Conservation (phyloP, 306 rosid genomes). For the Quercus gilva region DNA sequence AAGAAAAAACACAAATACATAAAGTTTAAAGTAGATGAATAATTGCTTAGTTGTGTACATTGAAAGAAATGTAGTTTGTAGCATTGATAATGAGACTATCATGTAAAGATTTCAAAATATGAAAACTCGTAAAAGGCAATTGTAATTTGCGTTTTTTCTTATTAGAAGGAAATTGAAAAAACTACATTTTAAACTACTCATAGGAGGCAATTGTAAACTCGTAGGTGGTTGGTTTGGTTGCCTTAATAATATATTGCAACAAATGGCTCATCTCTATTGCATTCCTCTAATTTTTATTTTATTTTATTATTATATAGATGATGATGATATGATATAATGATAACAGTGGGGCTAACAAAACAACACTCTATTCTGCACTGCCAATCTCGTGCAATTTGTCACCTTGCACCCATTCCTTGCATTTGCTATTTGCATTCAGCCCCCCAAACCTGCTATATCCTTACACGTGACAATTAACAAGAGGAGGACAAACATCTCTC, state of each 20-base stretch:
- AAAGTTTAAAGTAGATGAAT: no score
- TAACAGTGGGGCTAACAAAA: conserved; percentile 45
- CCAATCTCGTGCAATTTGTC: conserved; percentile 30
- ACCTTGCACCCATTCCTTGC: conserved; percentile 33
- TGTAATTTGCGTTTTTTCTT: no score
- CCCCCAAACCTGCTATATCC: conserved; percentile 7
- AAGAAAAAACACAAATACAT: no score
- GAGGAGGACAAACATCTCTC: not conserved
- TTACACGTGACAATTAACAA: conserved; percentile 16
- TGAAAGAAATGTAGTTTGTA: no score
- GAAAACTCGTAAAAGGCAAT: no score
- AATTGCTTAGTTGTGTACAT: no score
- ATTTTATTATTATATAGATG: not conserved
- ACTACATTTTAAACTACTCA: no score
- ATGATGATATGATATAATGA: conserved; percentile 12
- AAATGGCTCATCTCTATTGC: conserved; percentile 20
- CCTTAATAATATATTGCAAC: conserved; percentile 9
- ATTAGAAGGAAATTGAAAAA: no score
- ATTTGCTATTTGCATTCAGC: conserved; percentile 19
- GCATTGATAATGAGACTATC: no score
- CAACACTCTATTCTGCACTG: conserved; percentile 38
- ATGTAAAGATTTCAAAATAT: no score
- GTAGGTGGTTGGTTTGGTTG: not conserved
- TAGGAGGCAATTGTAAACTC: no score
- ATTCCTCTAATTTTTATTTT: conserved; percentile 8